Evolutionary conservation across 1,284 basidiomycete genomes (phyloP), one percentile per base, ranked within the genome.

Genomic region (Cutaneotrichosporon sp.): DNA sequence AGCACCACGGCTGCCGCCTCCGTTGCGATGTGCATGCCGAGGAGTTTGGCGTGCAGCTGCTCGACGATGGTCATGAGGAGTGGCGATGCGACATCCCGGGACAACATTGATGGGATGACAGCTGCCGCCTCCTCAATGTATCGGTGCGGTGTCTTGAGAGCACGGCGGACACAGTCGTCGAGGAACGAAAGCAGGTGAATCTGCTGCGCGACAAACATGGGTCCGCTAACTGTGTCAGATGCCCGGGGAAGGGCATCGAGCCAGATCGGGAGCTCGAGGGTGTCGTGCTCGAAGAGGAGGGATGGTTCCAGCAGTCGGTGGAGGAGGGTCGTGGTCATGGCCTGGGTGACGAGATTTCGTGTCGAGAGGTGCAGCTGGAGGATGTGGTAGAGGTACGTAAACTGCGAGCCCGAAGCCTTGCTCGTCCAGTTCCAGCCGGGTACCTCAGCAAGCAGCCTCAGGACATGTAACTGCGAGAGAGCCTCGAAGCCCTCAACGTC

Each of bases 151-250:
- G 85, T 87, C 74, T 88, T 91, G 58, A 85, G 66, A 61, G 86
- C 90, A n/a, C 89, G 81, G 51, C 87, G 84, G 7, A 88, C 77
- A 65, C 89, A 94, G 42, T 92, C 88, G 62, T 97, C 92, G 12
- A 96, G 61, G 74, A 96, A 92, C 0, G 76, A 64, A 4, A 88
- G 76, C 3, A 92, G 80, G 32, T 79, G 75, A 10, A 72, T 67
- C 79, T 80, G 42, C 86, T 88, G 82, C 0, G 77, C 78, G 34
- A 85, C 55, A 22, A 65, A 67, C 7, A 76, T 69, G 1, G 79
- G 76, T 3, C 80, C 82, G 52, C 84, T 81, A 0, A 57, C 57
- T 0, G 78, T 79, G 0, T 80, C 59, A 76, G 72, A 14, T 72
- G 75, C 45, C 62, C 75, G 56, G 12, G 68, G 70, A 16, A 70